Percentiles rank a stretch among this genome's conserved stretches.
Conservation (phyloP, 495 filamentous ascomycete species). For the Hypomontagnella monticulosa region DNA sequence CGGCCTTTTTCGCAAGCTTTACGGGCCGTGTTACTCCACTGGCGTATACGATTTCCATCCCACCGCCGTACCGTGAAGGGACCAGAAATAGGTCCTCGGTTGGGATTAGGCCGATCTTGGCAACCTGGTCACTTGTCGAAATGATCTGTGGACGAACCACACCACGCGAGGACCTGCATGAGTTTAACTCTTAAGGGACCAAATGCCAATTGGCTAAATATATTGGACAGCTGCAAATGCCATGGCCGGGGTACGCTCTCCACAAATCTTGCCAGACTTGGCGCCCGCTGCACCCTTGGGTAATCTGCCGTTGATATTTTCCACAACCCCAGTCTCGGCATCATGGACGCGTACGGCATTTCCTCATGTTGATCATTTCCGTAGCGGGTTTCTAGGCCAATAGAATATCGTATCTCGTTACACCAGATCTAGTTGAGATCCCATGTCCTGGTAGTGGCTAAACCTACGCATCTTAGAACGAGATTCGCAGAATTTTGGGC, state of each 20-base stretch:
- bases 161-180: slow-evolving; percentile 42
- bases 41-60: slow-evolving; percentile 15
- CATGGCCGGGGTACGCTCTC: slow-evolving; percentile 21
- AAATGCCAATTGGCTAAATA: slow-evolving; percentile 44
- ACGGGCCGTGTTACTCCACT: slow-evolving; percentile 18
- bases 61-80: slow-evolving; percentile 21
- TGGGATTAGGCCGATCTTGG: slow-evolving; percentile 26
- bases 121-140: slow-evolving; percentile 26
- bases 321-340: slow-evolving; percentile 42
- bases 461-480: slow-evolving; percentile 6
- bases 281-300: slow-evolving; percentile 40
- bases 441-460: slow-evolving; percentile 16
- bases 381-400: slow-evolving; percentile 21
- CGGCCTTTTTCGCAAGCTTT: slow-evolving; percentile 1
- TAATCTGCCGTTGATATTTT: slow-evolving; percentile 45
- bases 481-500: neutral
- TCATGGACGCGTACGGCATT: slow-evolving; percentile 43
- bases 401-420: slow-evolving; percentile 26
- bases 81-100: slow-evolving; percentile 25
- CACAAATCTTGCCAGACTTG: slow-evolving; percentile 36
- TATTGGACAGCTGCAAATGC: slow-evolving; percentile 25
- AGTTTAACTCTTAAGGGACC: slow-evolving; percentile 19
- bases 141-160: slow-evolving; percentile 34
- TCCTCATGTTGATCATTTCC: slow-evolving; percentile 27
- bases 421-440: slow-evolving; percentile 39